Evolutionary conservation across 2,329 filamentous ascomycete genomes (phyloP).

Genomic region (Monilinia vaccinii-corymbosi): DNA sequence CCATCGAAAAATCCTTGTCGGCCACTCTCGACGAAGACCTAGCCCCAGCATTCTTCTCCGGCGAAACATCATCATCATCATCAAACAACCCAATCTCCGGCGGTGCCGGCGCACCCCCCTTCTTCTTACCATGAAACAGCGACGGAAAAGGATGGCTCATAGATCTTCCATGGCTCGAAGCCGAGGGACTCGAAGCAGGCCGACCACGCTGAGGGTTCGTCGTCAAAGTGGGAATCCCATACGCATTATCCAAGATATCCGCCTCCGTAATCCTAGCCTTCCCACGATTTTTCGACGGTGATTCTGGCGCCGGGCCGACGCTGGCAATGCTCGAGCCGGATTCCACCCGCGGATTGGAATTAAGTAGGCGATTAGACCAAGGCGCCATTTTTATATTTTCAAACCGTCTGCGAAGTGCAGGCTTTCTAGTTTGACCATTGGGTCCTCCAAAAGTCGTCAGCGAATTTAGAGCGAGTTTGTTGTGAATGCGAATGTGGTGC

Average conservation of each 20-base stretch:
- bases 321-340: conserved; percentile 3
- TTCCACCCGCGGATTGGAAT: conserved; percentile 24
- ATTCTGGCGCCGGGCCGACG: not conserved
- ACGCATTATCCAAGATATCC: conserved; percentile 27
- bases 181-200: conserved; percentile 6
- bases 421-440: conserved; percentile 5
- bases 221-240: conserved; percentile 24
- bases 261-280: conserved; percentile 24
- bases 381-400: conserved; percentile 24
- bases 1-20: conserved; percentile 54
- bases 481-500: conserved; percentile 14
- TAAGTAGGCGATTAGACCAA: conserved; percentile 27
- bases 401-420: conserved; percentile 5
- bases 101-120: conserved; percentile 30
- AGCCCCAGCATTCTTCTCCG: conserved; percentile 24
- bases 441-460: conserved; percentile 11
- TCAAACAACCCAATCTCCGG: not conserved
- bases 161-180: conserved; percentile 35
- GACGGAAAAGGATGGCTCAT: conserved; percentile 74
- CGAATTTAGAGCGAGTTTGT: not conserved
- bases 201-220: not conserved
- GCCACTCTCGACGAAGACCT: conserved; percentile 27
- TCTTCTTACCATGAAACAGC: conserved; percentile 55
- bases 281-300: not conserved
- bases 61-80: not conserved